Conservation (phyloP, 2,329 filamentous ascomycete genomes). For the Emergomyces orientalis region DNA sequence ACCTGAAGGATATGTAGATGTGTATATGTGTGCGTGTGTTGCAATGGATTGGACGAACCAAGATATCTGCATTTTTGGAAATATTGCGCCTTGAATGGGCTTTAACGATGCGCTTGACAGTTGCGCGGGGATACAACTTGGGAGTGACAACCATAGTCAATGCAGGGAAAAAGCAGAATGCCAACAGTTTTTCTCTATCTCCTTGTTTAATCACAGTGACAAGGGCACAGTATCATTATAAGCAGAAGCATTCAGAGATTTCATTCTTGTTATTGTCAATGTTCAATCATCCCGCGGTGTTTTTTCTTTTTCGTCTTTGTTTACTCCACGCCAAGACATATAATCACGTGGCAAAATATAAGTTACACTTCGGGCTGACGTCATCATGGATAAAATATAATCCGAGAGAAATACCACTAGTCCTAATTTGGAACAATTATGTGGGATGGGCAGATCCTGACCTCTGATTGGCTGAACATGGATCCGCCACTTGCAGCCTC, state of each 20-base stretch:
- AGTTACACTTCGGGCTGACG: not conserved
- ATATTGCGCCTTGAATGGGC: constrained; percentile 72
- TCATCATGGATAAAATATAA: not conserved
- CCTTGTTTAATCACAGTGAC: not conserved
- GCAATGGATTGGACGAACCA: constrained; percentile 46
- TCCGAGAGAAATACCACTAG: not conserved
- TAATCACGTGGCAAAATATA: not conserved
- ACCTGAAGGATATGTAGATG: not conserved
- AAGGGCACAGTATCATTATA: not conserved
- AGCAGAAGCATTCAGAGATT: not conserved
- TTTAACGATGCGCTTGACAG: constrained; percentile 82
- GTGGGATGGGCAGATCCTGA: not conserved
- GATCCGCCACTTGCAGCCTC: not conserved
- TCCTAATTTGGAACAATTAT: not conserved
- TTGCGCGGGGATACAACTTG: constrained; percentile 74
- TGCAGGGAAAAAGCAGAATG: not conserved
- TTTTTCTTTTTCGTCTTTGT: not conserved
- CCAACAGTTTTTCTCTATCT: not conserved
- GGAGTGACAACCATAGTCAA: constrained; percentile 52
- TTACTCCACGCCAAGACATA: not conserved
- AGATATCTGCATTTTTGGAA: constrained; percentile 76
- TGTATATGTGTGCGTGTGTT: not conserved
- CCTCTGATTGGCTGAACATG: not conserved
- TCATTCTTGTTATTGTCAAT: not conserved
- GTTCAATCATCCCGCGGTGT: not conserved